Percentiles rank a stretch among this genome's conserved stretches.
Conservation (phyloP, 2,329 filamentous ascomycete species). For the Didymellaceae sp. region DNA sequence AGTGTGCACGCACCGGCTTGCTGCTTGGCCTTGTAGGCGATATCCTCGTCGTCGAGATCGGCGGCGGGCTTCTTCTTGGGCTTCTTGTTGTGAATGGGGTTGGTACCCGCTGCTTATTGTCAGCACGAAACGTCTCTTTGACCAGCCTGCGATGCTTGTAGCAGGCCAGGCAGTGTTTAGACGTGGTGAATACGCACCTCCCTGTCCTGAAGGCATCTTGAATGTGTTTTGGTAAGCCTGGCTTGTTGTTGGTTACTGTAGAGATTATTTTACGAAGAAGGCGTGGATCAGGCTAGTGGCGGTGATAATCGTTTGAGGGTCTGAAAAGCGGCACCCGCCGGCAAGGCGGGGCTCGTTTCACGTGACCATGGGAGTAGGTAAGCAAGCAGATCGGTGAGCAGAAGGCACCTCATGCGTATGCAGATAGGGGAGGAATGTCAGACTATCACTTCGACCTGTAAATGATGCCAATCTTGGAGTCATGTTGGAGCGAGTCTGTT, state of each 20-base stretch:
- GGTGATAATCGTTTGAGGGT: conserved; percentile 22
- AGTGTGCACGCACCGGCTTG: conserved; percentile 70
- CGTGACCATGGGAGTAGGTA: conserved; percentile 3
- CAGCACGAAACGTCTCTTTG: conserved; percentile 19
- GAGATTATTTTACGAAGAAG: conserved; percentile 20
- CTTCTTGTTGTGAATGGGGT: conserved; percentile 73
- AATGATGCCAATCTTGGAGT: too few relatives aligned
- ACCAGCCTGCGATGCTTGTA: neutral
- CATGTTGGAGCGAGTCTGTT: too few relatives aligned
- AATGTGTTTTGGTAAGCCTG: conserved; percentile 15
- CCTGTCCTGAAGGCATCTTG: conserved; percentile 59
- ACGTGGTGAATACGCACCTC: conserved; percentile 47
- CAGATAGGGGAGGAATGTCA: too few relatives aligned
- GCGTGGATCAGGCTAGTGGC: conserved; percentile 26
- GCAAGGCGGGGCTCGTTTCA: conserved; percentile 4
- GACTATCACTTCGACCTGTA: too few relatives aligned
- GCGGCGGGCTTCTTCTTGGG: conserved; percentile 73
- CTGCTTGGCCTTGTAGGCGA: conserved; percentile 83
- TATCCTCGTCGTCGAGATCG: conserved; percentile 86
- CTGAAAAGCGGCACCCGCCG: conserved; percentile 7
- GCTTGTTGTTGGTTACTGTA: conserved; percentile 10
- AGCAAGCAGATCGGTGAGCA: too few relatives aligned
- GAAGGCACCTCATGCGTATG: too few relatives aligned
- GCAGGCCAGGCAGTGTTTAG: neutral
- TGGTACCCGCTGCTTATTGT: conserved; percentile 54